Evolutionary conservation across 1,284 basidiomycete genomes (phyloP), one percentile per base, ranked within the genome.

Genomic region (Pyrrhoderma noxium): DNA sequence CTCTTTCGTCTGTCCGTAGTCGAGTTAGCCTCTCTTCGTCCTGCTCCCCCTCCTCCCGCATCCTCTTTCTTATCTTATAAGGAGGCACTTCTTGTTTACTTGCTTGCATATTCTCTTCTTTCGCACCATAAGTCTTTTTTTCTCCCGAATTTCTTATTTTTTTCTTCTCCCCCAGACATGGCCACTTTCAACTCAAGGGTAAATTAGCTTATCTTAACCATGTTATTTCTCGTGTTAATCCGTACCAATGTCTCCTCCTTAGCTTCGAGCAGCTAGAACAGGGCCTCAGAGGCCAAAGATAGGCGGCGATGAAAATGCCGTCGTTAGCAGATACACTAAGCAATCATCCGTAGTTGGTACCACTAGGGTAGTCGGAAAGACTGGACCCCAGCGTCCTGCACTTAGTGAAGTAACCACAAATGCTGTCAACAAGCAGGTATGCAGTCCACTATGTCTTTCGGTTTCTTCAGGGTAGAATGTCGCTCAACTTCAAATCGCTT

Each of bases 401-500:
- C 74, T 89, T 49, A 75, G 77, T 55, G 86, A 89, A 68, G 83
- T 89, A 55, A 83, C 82, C 18, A 76, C 74, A 31, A 73, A 72
- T 49, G 80, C 84, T 54, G 77, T 87, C 47, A 89, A 87, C 65
- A 78, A 81, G 64, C 87, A 82, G 71, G 85, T 83, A 64, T 59
- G 75, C 7, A 16, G n/a, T 7, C 14, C n/a, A 5, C 7, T 40
- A 40, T 14, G 21, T 22, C 38, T 40, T 14, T 35, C 19, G 14
- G 21, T 34, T 49, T 41, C 25, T 3, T 34, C 49, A 18, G 11
- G 37, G n/a, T n/a, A n/a, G n/a, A n/a, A n/a, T n/a, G n/a, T n/a
- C n/a, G n/a, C n/a, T n/a, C n/a, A n/a, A n/a, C n/a, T n/a, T n/a
- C n/a, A n/a, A n/a, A n/a, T n/a, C n/a, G n/a, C n/a, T n/a, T n/a